Evolutionary conservation across 2,329 filamentous ascomycete species (phyloP).

Genomic region (Reticulascus tulasneorum): DNA sequence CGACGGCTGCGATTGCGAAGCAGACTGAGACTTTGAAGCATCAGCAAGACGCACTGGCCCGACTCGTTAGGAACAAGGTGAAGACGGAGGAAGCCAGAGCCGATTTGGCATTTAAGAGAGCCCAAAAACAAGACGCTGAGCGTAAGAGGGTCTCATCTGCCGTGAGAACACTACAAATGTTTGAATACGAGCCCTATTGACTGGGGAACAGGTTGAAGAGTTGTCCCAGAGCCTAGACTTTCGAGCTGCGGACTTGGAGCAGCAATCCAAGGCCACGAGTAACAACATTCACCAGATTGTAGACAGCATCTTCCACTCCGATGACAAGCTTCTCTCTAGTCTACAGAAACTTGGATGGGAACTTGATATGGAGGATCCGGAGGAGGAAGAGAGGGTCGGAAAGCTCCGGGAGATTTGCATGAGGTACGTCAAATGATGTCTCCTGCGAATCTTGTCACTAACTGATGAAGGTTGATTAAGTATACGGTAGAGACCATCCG

Average conservation of each 20-base stretch:
- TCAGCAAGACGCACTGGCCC: slow-evolving; percentile 58
- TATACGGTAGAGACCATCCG: slow-evolving; percentile 52
- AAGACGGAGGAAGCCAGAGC: slow-evolving; percentile 28
- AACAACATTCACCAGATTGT: slow-evolving; percentile 44
- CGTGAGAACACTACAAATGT: slow-evolving; percentile 24
- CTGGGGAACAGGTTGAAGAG: slow-evolving; percentile 38
- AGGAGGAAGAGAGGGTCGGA: slow-evolving; percentile 49
- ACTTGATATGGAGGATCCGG: slow-evolving; percentile 47
- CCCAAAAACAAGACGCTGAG: slow-evolving; percentile 34
- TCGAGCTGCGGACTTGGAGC: slow-evolving; percentile 44
- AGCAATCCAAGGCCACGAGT: slow-evolving; percentile 43
- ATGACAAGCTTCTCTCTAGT: slow-evolving; percentile 62
- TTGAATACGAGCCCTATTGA: neutral
- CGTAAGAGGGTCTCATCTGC: slow-evolving; percentile 36
- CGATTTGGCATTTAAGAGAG: slow-evolving; percentile 28
- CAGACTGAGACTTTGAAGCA: slow-evolving; percentile 58
- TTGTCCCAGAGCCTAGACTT: slow-evolving; percentile 43
- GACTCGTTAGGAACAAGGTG: slow-evolving; percentile 42
- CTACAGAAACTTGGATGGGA: slow-evolving; percentile 64
- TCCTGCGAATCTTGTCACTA: neutral
- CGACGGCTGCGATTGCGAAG: slow-evolving; percentile 60
- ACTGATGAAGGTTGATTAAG: slow-evolving; percentile 47
- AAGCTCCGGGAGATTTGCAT: slow-evolving; percentile 57
- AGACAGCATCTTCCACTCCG: slow-evolving; percentile 49
- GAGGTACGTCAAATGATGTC: slow-evolving; percentile 29